Conservation (phyloP, 345 rosid species). For the Cardamine resedifolia region DNA sequence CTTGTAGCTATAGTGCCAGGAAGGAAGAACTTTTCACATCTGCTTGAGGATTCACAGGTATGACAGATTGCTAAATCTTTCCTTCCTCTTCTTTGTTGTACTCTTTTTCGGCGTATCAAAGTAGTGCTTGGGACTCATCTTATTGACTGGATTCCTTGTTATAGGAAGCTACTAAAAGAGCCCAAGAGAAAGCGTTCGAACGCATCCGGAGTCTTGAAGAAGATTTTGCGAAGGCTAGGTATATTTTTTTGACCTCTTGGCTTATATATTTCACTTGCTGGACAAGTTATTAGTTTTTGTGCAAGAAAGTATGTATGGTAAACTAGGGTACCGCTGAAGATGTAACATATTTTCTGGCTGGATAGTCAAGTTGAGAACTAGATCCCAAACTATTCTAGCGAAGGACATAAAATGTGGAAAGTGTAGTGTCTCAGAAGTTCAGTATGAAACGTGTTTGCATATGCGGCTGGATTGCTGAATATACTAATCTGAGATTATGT, state of each 20-base stretch:
- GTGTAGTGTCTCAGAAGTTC: neutral
- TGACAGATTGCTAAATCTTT: constrained; percentile 5
- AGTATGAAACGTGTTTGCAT: neutral
- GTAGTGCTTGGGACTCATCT: constrained; percentile 20
- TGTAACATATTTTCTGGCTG: neutral
- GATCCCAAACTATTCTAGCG: neutral
- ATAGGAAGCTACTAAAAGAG: constrained; percentile 79
- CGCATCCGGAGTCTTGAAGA: constrained; percentile 74
- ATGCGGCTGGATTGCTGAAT: neutral
- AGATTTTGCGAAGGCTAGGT: constrained; percentile 74
- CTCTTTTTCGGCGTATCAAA: constrained; percentile 11
- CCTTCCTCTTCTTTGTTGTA: constrained; percentile 1
- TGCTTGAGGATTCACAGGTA: constrained; percentile 92
- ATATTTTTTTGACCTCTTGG: constrained; percentile 1
- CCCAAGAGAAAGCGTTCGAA: constrained; percentile 72
- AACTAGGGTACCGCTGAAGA: neutral
- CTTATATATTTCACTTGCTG: neutral
- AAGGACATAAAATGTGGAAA: neutral
- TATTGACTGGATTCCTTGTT: constrained; percentile 26
- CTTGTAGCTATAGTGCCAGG: constrained; percentile 49
- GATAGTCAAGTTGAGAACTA: constrained; percentile 7
- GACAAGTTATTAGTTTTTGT: neutral
- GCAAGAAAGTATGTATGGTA: neutral
- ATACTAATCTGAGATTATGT: neutral
- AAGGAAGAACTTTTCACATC: constrained; percentile 57